phyloP scores from a whole-genome alignment of 2,329 filamentous ascomycete genomes.

The Ascomycota sp. region DNA sequence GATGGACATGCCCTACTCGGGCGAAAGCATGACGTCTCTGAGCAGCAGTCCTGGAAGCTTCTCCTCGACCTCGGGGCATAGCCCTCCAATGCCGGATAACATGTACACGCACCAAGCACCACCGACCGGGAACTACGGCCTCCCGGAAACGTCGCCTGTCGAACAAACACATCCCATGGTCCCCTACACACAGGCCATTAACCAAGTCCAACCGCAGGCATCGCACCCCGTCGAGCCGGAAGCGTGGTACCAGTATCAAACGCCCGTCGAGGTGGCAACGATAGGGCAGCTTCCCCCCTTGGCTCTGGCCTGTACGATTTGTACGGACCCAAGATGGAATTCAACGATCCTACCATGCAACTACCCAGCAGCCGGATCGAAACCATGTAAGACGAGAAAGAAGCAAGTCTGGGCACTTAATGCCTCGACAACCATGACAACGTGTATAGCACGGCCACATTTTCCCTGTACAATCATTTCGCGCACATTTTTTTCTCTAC shows the following conservation, averaged over 20 bases:
- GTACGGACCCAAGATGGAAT: conserved; percentile 35
- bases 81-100: conserved; percentile 29
- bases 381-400: conserved; percentile 24
- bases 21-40: conserved; percentile 26
- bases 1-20: conserved; percentile 30
- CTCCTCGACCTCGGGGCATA: conserved; percentile 32
- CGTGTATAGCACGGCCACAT: too few species aligned
- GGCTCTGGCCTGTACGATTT: conserved; percentile 28
- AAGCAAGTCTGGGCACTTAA: too few species aligned
- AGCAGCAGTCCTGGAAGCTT: conserved; percentile 39
- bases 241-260: conserved; percentile 37
- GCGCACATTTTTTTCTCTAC: too few species aligned
- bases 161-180: conserved; percentile 21
- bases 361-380: conserved; percentile 38
- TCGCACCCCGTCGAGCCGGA: conserved; percentile 16
- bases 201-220: conserved; percentile 11
- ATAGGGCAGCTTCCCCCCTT: conserved; percentile 31
- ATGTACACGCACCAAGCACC: conserved; percentile 36
- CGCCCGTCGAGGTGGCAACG: conserved; percentile 34
- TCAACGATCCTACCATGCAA: conserved; percentile 35
- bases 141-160: conserved; percentile 26
- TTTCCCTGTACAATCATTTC: neutral
- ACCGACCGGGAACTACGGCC: conserved; percentile 25
- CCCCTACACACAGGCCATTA: conserved; percentile 20
- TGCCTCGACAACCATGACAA: too few species aligned